Evolutionary conservation across 805 yeast species (phyloP).

Genomic region (Wickerhamomyces queroliae): DNA sequence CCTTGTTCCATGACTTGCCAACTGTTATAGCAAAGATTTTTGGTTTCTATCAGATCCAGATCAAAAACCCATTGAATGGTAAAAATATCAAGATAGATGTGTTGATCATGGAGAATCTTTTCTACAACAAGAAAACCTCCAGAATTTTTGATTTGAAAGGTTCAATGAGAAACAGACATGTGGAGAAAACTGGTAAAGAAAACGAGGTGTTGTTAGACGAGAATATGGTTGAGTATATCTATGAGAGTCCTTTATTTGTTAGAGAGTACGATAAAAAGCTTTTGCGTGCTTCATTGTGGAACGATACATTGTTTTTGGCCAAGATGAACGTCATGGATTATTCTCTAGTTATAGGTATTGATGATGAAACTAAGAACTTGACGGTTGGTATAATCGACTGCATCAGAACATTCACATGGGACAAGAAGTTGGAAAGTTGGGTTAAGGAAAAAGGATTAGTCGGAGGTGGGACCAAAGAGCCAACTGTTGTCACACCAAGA

Average conservation of each 20-base stretch:
- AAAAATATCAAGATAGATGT: slow-evolving; percentile 83
- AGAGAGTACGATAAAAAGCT: slow-evolving; percentile 86
- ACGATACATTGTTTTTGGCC: slow-evolving; percentile 88
- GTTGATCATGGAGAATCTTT: slow-evolving; percentile 91
- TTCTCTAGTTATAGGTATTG: slow-evolving; percentile 90
- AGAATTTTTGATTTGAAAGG: slow-evolving; percentile 95
- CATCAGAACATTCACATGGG: slow-evolving; percentile 97
- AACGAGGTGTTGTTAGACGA: slow-evolving; percentile 94
- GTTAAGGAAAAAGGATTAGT: slow-evolving; percentile 93
- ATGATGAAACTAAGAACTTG: slow-evolving; percentile 55
- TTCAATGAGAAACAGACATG: slow-evolving; percentile 96
- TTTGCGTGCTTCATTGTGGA: slow-evolving; percentile 85
- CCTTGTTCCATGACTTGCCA: slow-evolving; percentile 89
- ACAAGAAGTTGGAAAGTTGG: slow-evolving; percentile 96
- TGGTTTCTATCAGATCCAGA: slow-evolving; percentile 93
- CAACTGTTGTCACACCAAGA: slow-evolving; percentile 95
- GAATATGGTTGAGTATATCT: slow-evolving; percentile 96
- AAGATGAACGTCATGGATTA: slow-evolving; percentile 99
- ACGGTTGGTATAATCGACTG: slow-evolving; percentile 95
- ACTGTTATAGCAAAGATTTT: slow-evolving; percentile 92
- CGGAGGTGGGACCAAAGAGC: slow-evolving; percentile 83
- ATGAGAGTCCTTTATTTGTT: slow-evolving; percentile 92
- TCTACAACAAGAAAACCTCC: slow-evolving; percentile 74
- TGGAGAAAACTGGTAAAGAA: slow-evolving; percentile 90
- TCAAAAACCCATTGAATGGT: slow-evolving; percentile 71